phyloP scores from a whole-genome alignment of 2,329 filamentous ascomycete genomes.

The Ramularia endophylla region DNA sequence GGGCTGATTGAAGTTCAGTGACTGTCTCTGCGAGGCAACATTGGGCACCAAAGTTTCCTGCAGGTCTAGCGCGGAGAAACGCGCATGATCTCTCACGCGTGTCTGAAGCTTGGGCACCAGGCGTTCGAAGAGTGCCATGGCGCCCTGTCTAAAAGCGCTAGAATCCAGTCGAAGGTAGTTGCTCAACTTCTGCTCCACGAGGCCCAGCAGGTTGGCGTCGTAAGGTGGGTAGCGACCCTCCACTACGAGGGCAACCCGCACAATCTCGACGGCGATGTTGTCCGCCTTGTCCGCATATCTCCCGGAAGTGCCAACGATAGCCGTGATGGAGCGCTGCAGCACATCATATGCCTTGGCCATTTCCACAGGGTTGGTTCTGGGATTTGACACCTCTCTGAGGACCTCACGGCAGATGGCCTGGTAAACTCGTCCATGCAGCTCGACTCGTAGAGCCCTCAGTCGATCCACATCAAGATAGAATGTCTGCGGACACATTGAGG shows the following conservation, averaged over 20 bases:
- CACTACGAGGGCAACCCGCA: slow-evolving; percentile 36
- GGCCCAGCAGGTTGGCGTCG: slow-evolving; percentile 31
- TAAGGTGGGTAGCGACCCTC: slow-evolving; percentile 27
- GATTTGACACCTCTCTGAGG: slow-evolving; percentile 34
- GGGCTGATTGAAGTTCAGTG: slow-evolving; percentile 5
- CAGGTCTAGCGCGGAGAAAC: slow-evolving; percentile 37
- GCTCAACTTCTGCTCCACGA: slow-evolving; percentile 32
- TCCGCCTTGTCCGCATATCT: slow-evolving; percentile 37
- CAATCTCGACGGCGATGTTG: slow-evolving; percentile 42
- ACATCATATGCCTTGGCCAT: slow-evolving; percentile 21
- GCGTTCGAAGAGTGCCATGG: slow-evolving; percentile 27
- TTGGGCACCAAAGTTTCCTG: slow-evolving; percentile 37
- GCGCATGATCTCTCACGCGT: slow-evolving; percentile 28
- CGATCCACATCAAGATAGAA: slow-evolving; percentile 54
- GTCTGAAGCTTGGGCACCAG: slow-evolving; percentile 33
- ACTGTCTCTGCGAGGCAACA: too few species aligned
- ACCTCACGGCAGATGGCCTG: slow-evolving; percentile 51
- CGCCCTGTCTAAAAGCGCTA: slow-evolving; percentile 23
- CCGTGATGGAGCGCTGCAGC: slow-evolving; percentile 31
- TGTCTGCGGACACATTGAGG: slow-evolving; percentile 48
- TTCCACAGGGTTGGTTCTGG: slow-evolving; percentile 24
- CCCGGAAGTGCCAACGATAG: slow-evolving; percentile 34
- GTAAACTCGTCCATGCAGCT: slow-evolving; percentile 50
- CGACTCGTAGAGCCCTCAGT: slow-evolving; percentile 46
- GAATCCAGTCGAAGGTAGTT: slow-evolving; percentile 27